phyloP scores from a whole-genome alignment of 306 rosid species.

The Begonia fuchsioides region DNA sequence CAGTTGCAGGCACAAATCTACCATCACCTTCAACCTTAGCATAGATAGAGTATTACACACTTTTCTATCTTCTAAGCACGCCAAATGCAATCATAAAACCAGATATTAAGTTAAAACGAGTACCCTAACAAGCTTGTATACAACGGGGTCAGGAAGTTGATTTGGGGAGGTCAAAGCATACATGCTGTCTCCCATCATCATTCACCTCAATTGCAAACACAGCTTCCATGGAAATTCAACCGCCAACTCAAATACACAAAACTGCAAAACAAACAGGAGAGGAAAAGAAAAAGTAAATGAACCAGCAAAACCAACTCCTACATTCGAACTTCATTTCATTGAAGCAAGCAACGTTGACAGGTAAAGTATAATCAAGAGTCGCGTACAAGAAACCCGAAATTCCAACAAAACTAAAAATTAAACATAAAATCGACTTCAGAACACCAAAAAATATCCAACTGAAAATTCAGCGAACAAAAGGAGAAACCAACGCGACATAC shows the following conservation, averaged over 20 bases:
- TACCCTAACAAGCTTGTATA: conserved; percentile 99
- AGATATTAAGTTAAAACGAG: conserved; percentile 1
- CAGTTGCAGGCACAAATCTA: conserved; percentile 94
- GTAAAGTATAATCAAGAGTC: not conserved
- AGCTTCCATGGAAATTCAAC: conserved; percentile 85
- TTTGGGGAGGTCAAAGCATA: conserved; percentile 43
- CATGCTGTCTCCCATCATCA: conserved; percentile 49
- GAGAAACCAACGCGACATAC: conserved; percentile 1
- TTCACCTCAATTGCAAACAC: conserved; percentile 65
- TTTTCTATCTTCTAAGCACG: not conserved
- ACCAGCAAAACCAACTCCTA: conserved; percentile 1
- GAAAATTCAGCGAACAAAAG: conserved; percentile 8
- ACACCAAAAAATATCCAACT: conserved; percentile 7
- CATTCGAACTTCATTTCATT: not conserved
- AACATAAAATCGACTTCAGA: not conserved
- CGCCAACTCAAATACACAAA: conserved; percentile 70
- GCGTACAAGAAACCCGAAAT: conserved; percentile 4
- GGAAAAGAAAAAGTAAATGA: conserved; percentile 14
- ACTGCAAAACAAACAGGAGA: conserved; percentile 33
- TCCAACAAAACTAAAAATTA: not conserved
- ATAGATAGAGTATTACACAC: conserved; percentile 14
- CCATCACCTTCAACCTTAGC: conserved; percentile 94
- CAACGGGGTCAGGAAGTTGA: conserved; percentile 71
- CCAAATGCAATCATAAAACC: not conserved
- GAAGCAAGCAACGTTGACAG: not conserved